phyloP scores from a whole-genome alignment of 2,329 filamentous ascomycete genomes.

The Tothia fuscella region DNA sequence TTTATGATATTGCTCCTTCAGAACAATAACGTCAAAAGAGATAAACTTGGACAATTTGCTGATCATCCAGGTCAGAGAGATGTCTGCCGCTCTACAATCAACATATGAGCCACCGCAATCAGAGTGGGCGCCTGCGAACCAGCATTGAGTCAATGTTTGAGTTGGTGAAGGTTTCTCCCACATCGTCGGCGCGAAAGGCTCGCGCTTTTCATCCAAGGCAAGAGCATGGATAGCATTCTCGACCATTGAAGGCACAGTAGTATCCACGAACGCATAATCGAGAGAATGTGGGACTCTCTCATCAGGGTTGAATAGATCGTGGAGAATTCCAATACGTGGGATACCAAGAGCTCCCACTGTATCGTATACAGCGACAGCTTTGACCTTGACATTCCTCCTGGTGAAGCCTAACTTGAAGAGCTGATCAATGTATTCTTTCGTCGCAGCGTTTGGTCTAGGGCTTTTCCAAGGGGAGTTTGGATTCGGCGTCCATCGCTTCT shows the following conservation, averaged over 20 bases:
- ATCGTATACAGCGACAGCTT: constrained; percentile 34
- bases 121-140: constrained; percentile 36
- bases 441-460: not conserved
- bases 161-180: constrained; percentile 30
- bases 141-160: constrained; percentile 29
- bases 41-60: constrained; percentile 32
- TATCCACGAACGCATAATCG: constrained; percentile 7
- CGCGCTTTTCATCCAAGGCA: constrained; percentile 44
- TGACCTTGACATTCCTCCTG: constrained; percentile 23
- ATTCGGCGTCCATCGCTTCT: constrained; percentile 3
- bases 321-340: constrained; percentile 30
- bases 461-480: constrained; percentile 4
- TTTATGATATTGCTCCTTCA: constrained; percentile 33
- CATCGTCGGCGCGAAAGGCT: constrained; percentile 42
- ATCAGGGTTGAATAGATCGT: constrained; percentile 26
- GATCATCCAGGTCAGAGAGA: constrained; percentile 41
- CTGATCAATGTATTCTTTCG: not conserved
- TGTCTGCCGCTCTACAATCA: constrained; percentile 36
- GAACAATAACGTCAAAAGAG: constrained; percentile 34
- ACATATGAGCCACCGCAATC: constrained; percentile 37
- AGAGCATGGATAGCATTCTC: constrained; percentile 49
- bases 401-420: constrained; percentile 19
- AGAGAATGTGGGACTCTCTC: constrained; percentile 30
- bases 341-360: constrained; percentile 34
- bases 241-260: constrained; percentile 17